Percentiles rank a stretch among this genome's conserved stretches.
Evolutionary conservation across 108 stramenopile genomes (phyloP).

Genomic region (Aureococcus anophagefferens): DNA sequence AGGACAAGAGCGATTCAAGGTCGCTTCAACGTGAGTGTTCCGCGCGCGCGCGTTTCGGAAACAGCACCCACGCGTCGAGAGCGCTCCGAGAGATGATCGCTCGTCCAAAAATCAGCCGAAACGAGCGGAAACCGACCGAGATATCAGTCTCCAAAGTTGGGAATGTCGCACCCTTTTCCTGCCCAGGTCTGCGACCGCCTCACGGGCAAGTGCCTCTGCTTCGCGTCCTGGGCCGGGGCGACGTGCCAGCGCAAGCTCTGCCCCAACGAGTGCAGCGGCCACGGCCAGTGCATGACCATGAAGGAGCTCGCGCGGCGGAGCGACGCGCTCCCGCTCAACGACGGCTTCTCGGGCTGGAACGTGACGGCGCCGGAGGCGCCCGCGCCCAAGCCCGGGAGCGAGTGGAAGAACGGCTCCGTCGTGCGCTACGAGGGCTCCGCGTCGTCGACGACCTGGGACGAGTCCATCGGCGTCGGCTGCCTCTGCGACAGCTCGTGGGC

Average conservation of each 20-base stretch:
- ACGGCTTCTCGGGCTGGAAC: constrained; percentile 28
- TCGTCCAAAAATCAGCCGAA: too few relatives aligned
- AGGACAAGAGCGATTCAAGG: too few relatives aligned
- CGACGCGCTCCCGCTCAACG: constrained; percentile 33
- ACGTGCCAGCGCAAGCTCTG: constrained; percentile 14
- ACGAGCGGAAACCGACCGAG: too few relatives aligned
- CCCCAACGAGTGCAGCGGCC: constrained; percentile 29
- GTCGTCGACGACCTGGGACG: constrained; percentile 34
- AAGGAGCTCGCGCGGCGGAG: constrained; percentile 23
- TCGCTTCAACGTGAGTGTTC: too few relatives aligned
- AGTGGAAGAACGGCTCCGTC: too few relatives aligned
- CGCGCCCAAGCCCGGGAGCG: too few relatives aligned
- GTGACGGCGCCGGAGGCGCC: neutral
- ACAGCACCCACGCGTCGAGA: too few relatives aligned
- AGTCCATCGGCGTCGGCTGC: constrained; percentile 39
- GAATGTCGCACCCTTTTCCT: too few relatives aligned
- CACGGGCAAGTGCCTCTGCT: constrained; percentile 25
- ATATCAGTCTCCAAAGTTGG: too few relatives aligned
- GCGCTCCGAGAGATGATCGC: too few relatives aligned
- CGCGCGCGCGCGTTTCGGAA: too few relatives aligned
- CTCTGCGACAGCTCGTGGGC: constrained; percentile 45
- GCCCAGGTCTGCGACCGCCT: constrained; percentile 14
- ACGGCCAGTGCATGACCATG: constrained; percentile 49
- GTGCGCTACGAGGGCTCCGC: too few relatives aligned
- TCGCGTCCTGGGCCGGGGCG: constrained; percentile 16